A percentile compares a stretch with the other conserved stretches of the same genome.
Evolutionary conservation across 2,329 filamentous ascomycete genomes (phyloP).

Genomic region (Cladophialophora yegresii): DNA sequence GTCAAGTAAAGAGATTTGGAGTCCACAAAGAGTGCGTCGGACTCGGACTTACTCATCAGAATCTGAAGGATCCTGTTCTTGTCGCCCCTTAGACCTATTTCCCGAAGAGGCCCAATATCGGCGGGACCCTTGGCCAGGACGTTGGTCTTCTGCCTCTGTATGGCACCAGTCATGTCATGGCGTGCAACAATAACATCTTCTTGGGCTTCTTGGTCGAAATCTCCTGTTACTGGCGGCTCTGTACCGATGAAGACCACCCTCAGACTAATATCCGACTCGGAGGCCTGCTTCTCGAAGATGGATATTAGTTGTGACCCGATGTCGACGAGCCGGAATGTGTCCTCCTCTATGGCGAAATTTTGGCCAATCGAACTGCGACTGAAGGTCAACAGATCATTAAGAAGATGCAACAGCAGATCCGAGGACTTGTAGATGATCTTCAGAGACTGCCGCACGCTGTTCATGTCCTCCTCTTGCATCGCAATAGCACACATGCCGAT

Average conservation of each 20-base stretch:
- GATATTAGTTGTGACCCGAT: conserved; percentile 77
- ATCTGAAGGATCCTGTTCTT: conserved; percentile 86
- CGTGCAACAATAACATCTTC: conserved; percentile 49
- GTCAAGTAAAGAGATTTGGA: neutral
- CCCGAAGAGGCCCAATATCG: conserved; percentile 69
- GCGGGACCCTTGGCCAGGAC: conserved; percentile 62
- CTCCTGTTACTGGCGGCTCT: conserved; percentile 38
- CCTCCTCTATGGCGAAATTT: conserved; percentile 75
- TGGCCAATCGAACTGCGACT: conserved; percentile 93
- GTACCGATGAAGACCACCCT: conserved; percentile 67
- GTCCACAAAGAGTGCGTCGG: neutral
- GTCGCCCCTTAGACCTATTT: conserved; percentile 86
- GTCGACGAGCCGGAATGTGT: conserved; percentile 77
- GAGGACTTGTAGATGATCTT: conserved; percentile 85
- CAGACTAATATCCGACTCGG: conserved; percentile 73
- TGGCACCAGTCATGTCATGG: conserved; percentile 14
- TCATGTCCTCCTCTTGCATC: conserved; percentile 81
- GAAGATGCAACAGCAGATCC: conserved; percentile 76
- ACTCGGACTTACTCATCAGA: conserved; percentile 47
- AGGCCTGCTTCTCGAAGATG: conserved; percentile 86
- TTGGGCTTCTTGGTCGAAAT: conserved; percentile 34
- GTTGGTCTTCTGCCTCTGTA: conserved; percentile 36
- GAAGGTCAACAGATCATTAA: conserved; percentile 86
- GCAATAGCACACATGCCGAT: conserved; percentile 91
- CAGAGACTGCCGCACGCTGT: conserved; percentile 75